These are phyloP conservation scores for Garcia nutans DNA, from an alignment of 345 rosid species.

Conservation along the genomic window DNA sequence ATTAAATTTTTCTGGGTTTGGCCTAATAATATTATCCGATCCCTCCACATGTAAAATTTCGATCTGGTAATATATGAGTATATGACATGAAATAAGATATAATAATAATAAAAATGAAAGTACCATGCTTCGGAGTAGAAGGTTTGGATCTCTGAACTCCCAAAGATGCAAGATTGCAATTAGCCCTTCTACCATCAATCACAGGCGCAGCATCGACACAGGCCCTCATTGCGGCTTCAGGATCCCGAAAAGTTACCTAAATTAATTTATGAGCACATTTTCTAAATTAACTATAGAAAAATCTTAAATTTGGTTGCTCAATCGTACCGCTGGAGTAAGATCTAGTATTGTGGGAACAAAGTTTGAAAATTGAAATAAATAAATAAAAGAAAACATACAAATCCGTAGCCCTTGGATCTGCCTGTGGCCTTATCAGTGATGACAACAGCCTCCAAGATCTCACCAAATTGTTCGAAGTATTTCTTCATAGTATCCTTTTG, in stretches of 20 bases:
- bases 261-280: conserved; percentile 6
- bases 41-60: neutral
- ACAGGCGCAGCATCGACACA: conserved; percentile 94
- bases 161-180: conserved; percentile 91
- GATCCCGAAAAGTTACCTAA: conserved; percentile 90
- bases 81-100: neutral
- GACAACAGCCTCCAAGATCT: conserved; percentile 97
- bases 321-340: neutral
- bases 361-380: neutral
- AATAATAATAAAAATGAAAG: neutral
- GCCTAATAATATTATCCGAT: too few species aligned
- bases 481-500: conserved; percentile 91
- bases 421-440: conserved; percentile 96
- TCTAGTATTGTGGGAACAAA: conserved; percentile 2
- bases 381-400: conserved; percentile 48
- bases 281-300: conserved; percentile 4
- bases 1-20: neutral
- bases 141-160: conserved; percentile 98
- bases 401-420: conserved; percentile 99
- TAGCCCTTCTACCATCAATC: conserved; percentile 96
- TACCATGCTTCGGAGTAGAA: conserved; percentile 89
- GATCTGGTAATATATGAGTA: neutral
- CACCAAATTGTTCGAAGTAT: conserved; percentile 95
- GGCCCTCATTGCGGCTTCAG: conserved; percentile 92
- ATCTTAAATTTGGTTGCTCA: neutral